A percentile compares a stretch with the other conserved stretches of the same genome.
Evolutionary conservation across 495 filamentous ascomycete genomes (phyloP).

Genomic region (Cudoniella acicularis): DNA sequence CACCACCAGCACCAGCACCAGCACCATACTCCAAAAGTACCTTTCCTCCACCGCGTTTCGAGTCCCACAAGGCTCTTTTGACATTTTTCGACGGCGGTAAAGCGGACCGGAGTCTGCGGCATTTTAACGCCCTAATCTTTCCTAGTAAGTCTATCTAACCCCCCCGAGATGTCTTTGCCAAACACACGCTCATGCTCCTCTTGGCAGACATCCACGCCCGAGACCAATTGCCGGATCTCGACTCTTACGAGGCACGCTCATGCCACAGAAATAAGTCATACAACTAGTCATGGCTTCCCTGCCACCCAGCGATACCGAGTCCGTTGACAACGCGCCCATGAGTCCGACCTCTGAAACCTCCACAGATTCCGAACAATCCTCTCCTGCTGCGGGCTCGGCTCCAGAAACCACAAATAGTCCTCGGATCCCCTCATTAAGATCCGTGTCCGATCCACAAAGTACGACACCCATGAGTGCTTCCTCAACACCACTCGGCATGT

Average conservation of each 20-base stretch:
- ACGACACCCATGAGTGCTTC: conserved; percentile 60
- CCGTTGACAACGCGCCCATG: conserved; percentile 14
- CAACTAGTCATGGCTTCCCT: conserved; percentile 22
- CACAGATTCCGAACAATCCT: conserved; percentile 25
- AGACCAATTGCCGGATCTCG: background rate
- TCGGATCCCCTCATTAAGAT: conserved; percentile 51
- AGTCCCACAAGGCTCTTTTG: background rate
- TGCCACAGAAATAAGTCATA: conserved; percentile 16
- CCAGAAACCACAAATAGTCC: conserved; percentile 15
- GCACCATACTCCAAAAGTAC: background rate
- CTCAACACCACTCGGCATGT: conserved; percentile 74
- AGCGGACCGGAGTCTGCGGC: background rate
- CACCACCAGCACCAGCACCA: background rate
- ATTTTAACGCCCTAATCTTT: background rate
- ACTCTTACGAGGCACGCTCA: background rate
- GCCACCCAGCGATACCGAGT: conserved; percentile 14
- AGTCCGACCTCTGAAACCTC: conserved; percentile 6
- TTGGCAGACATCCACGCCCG: background rate
- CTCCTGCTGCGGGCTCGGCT: conserved; percentile 20
- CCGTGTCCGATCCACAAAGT: conserved; percentile 50
- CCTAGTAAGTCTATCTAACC: background rate
- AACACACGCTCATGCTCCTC: background rate
- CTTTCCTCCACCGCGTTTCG: background rate
- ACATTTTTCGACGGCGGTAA: background rate
- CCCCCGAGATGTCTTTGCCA: background rate